phyloP scores from a whole-genome alignment of 495 filamentous ascomycete species.

The Penicillium desertorum region DNA sequence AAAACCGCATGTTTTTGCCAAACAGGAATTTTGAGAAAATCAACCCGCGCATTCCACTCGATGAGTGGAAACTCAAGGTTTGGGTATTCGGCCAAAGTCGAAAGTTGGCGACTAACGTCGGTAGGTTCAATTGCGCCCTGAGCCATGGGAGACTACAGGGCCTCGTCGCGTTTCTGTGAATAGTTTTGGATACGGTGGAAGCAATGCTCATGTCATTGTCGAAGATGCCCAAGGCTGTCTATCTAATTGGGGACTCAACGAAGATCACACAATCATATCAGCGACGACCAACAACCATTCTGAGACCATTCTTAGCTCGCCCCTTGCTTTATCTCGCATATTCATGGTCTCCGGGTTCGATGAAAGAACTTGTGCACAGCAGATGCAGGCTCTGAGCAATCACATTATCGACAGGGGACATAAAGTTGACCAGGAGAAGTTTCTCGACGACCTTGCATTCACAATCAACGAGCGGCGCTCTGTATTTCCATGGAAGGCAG shows the following conservation, averaged over 20 bases:
- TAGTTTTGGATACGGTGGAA: slow-evolving; percentile 43
- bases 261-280: neutral
- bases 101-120: slow-evolving; percentile 1
- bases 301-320: neutral
- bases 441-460: slow-evolving; percentile 30
- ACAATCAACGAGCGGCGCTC: slow-evolving; percentile 32
- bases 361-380: slow-evolving; percentile 11
- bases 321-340: neutral
- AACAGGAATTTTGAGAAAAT: slow-evolving; percentile 29
- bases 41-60: slow-evolving; percentile 30
- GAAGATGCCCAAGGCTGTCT: slow-evolving; percentile 31
- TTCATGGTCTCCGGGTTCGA: slow-evolving; percentile 25
- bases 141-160: slow-evolving; percentile 23
- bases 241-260: neutral
- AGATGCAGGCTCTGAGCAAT: slow-evolving; percentile 9
- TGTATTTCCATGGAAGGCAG: slow-evolving; percentile 24
- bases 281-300: neutral
- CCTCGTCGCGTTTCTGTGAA: slow-evolving; percentile 37
- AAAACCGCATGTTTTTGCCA: slow-evolving; percentile 33
- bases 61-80: slow-evolving; percentile 34
- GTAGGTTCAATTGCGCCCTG: slow-evolving; percentile 21
- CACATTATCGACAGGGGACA: slow-evolving; percentile 12
- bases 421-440: neutral
- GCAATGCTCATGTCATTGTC: slow-evolving; percentile 42
- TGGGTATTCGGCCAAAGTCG: neutral